Conservation (phyloP, 176 grass and related monocot genomes). For the Raddia distichophylla region DNA sequence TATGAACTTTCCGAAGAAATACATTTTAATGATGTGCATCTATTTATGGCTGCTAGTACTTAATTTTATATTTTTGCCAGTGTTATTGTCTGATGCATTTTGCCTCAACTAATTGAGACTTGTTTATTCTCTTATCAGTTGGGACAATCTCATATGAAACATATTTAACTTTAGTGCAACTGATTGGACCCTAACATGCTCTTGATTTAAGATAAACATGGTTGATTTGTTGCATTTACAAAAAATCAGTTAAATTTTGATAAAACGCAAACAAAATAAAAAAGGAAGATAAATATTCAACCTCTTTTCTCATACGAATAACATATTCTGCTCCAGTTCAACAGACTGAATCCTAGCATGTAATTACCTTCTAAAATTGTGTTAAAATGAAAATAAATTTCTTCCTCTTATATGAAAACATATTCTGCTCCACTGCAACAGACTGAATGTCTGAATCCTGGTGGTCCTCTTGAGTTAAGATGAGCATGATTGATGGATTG, state of each 20-base stretch:
- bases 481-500: constrained; percentile 11
- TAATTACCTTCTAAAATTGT: constrained; percentile 10
- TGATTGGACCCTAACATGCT: background rate
- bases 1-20: constrained; percentile 2
- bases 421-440: background rate
- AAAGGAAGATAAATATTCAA: too few species aligned
- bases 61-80: constrained; percentile 5
- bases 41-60: background rate
- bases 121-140: constrained; percentile 1
- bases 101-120: constrained; percentile 12
- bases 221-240: constrained; percentile 11
- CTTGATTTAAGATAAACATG: constrained; percentile 1
- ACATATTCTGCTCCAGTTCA: background rate
- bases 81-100: background rate
- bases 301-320: background rate
- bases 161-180: constrained; percentile 11
- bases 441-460: background rate
- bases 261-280: background rate
- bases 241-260: background rate
- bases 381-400: background rate
- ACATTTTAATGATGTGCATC: constrained; percentile 13
- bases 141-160: background rate
- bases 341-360: background rate
- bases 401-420: background rate
- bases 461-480: background rate